Evolutionary conservation across 2,329 filamentous ascomycete species (phyloP).

Genomic region (Orbilia ellipsospora): DNA sequence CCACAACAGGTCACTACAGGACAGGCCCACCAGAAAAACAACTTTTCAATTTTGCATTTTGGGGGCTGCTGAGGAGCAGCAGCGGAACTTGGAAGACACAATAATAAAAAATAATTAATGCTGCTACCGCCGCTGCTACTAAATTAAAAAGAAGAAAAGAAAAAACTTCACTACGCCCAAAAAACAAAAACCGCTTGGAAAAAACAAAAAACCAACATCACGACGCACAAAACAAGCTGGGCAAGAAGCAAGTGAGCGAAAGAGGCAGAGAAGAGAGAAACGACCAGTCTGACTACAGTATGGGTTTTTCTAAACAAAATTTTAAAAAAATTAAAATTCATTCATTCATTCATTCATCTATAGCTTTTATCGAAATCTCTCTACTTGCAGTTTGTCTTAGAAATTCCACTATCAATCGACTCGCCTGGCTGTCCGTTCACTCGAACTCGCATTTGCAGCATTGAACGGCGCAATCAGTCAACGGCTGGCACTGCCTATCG

Average conservation of each 20-base stretch:
- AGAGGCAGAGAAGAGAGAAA: slow-evolving; percentile 8
- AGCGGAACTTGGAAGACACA: slow-evolving; percentile 44
- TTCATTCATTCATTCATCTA: slow-evolving; percentile 13
- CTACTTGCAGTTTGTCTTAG: slow-evolving; percentile 5
- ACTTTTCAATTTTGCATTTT: slow-evolving; percentile 48
- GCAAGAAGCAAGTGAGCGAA: background rate
- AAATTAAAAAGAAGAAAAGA: slow-evolving; percentile 41
- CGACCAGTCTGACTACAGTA: slow-evolving; percentile 22
- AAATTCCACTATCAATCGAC: slow-evolving; percentile 32
- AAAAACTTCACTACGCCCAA: background rate
- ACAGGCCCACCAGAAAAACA: slow-evolving; percentile 33
- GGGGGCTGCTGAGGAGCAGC: slow-evolving; percentile 27
- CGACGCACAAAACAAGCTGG: slow-evolving; percentile 29
- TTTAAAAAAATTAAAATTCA: no score
- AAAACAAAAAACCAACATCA: slow-evolving; percentile 34
- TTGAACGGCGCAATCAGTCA: slow-evolving; percentile 20
- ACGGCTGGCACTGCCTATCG: slow-evolving; percentile 44
- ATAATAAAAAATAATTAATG: no score
- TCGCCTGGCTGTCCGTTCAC: slow-evolving; percentile 23
- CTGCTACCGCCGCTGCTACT: background rate
- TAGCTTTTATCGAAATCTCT: slow-evolving; percentile 16
- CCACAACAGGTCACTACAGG: slow-evolving; percentile 43
- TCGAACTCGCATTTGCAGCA: background rate
- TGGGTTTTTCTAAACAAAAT: slow-evolving; percentile 17
- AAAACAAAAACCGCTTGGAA: background rate